Conservation (phyloP, 2,329 filamentous ascomycete genomes). For the Elsinoe australis region DNA sequence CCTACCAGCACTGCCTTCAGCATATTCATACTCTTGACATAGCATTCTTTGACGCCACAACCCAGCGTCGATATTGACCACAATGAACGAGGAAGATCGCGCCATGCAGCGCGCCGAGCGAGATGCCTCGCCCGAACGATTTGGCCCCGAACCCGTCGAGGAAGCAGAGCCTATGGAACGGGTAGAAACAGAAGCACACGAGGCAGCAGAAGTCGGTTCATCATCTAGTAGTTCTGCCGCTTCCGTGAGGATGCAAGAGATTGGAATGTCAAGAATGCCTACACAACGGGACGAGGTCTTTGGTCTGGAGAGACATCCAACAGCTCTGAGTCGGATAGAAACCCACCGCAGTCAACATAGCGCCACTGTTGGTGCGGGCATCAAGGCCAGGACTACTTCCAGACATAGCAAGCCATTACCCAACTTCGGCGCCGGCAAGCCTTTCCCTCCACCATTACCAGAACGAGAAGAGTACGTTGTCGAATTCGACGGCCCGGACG, state of each 20-base stretch:
- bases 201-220: constrained; percentile 47
- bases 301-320: constrained; percentile 58
- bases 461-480: constrained; percentile 71
- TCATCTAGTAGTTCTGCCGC: constrained; percentile 42
- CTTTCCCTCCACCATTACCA: constrained; percentile 62
- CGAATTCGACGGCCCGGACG: constrained; percentile 72
- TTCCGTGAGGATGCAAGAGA: constrained; percentile 34
- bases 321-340: constrained; percentile 62
- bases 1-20: neutral
- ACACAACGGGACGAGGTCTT: constrained; percentile 51
- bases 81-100: constrained; percentile 48
- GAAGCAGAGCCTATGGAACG: constrained; percentile 9
- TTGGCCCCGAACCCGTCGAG: constrained; percentile 20
- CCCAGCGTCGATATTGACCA: neutral
- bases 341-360: constrained; percentile 64
- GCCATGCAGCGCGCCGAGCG: constrained; percentile 49
- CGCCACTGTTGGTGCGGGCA: constrained; percentile 56
- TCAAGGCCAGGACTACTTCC: constrained; percentile 36
- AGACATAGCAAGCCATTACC: constrained; percentile 55
- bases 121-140: constrained; percentile 43
- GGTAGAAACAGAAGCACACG: constrained; percentile 38
- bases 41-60: neutral
- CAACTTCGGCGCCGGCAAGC: constrained; percentile 64
- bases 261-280: constrained; percentile 51
- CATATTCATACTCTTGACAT: neutral